A percentile compares a stretch with the other conserved stretches of the same genome.
Evolutionary conservation across 2,329 filamentous ascomycete species (phyloP).

Genomic region (Trichophyton mentagrophytes): DNA sequence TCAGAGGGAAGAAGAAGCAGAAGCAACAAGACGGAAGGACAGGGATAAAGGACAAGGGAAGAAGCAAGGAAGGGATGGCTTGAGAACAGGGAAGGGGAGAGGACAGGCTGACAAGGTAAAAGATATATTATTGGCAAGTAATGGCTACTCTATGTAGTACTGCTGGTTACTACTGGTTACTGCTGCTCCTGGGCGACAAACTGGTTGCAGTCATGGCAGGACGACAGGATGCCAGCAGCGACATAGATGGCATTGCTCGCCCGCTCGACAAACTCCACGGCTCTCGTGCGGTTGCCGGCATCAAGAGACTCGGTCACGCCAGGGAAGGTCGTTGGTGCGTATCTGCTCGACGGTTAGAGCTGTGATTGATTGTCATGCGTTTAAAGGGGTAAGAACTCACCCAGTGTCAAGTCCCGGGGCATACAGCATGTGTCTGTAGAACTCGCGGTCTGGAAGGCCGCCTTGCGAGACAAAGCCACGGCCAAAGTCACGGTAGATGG

Average conservation of each 20-base stretch:
- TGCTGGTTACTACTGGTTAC: neutral
- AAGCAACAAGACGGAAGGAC: too few species aligned
- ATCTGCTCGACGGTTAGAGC: conserved; percentile 7
- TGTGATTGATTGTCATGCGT: too few species aligned
- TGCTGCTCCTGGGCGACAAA: neutral
- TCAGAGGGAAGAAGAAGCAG: neutral
- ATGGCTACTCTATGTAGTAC: neutral
- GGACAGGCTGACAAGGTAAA: neutral
- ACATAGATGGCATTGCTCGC: conserved; percentile 16
- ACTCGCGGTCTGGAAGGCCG: conserved; percentile 34
- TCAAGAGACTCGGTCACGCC: conserved; percentile 19
- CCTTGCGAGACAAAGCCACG: conserved; percentile 35
- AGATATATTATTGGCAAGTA: too few species aligned
- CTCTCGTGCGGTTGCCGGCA: conserved; percentile 15
- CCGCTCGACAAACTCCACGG: conserved; percentile 16
- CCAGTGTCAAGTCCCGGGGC: conserved; percentile 33
- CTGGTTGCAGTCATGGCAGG: neutral
- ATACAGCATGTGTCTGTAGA: conserved; percentile 36
- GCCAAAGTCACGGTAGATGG: conserved; percentile 35
- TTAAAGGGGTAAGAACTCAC: conserved; percentile 3
- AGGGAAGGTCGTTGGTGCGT: conserved; percentile 17
- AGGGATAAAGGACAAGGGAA: neutral
- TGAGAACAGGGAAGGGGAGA: neutral
- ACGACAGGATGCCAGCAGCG: conserved; percentile 15
- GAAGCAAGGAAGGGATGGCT: neutral